Base-by-base conservation (phyloP, 1,284 basidiomycete species). In the Crucibulum parvulum region DNA sequence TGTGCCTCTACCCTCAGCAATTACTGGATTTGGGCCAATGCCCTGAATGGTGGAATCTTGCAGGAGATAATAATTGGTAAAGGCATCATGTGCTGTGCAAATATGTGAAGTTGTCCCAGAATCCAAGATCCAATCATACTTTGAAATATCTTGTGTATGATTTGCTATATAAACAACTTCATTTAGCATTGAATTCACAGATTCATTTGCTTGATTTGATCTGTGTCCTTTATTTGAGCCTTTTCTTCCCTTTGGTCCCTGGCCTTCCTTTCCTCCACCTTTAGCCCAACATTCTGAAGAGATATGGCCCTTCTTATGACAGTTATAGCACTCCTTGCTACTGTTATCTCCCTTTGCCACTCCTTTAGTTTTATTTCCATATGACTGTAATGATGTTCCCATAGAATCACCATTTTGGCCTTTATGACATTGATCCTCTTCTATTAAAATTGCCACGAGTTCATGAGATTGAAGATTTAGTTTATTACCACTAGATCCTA, bases 231-330 rank as follows among this genome's bases (percentile, higher is more conserved):
- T 31, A 31, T 31, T 31, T 31, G 4, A 31, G 3, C 1, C 31
- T 31, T 31, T 31, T 31, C 31, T 31, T 5, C 31, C 31, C 5
- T 36, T 56, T 8, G 62, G 62, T 45, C 62, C 66, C 48, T 63
- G 59, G 37, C 61, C 64, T 59, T 70, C 16, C 63, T 74, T 39
- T 59, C 72, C 43, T 39, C 65, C 31, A 68, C 76, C 74, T 34
- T 77, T 78, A 1, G 70, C 62, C 37, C 65, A 68, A 47, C 65
- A 68, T 37, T 66, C 60, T 31, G 47, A 48, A 35, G 57, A 39
- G n/a, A 63, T 55, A 45, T 66, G 65, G n/a, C 66, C 65, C 15
- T 50, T 59, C 55, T 65, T 66, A 31, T 65, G 64, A 51, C 62
- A 67, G 50, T 67, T 67, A 36, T 58, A 62, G 43, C 66, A 65